These are phyloP conservation scores for Paramyrothecium sp. DNA, from an alignment of 2,329 filamentous ascomycete species.

Conservation along the genomic window DNA sequence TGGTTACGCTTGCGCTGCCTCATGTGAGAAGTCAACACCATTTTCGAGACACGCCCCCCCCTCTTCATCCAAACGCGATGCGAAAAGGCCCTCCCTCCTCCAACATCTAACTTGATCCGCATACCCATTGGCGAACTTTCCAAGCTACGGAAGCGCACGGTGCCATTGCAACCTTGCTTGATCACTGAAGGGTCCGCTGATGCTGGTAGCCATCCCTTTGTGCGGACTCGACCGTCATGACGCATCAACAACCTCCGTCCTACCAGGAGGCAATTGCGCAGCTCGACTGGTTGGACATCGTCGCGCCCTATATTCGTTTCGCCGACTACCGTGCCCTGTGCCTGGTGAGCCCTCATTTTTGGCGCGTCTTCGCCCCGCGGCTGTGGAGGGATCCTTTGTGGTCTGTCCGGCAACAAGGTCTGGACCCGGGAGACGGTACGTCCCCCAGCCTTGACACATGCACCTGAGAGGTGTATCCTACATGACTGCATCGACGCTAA, in stretches of 20 bases:
- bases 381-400: constrained; percentile 52
- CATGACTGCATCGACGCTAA: no score
- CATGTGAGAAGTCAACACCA: not conserved
- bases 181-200: no score
- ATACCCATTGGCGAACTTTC: not conserved
- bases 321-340: constrained; percentile 44
- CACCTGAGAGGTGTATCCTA: no score
- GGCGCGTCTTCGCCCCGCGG: constrained; percentile 46
- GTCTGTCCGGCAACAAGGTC: constrained; percentile 33
- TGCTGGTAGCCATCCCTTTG: no score
- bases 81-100: not conserved
- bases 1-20: no score
- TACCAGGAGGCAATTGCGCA: constrained; percentile 49
- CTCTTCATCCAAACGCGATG: no score
- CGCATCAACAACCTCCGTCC: constrained; percentile 39
- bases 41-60: not conserved
- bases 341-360: constrained; percentile 46
- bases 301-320: constrained; percentile 41
- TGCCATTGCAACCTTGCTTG: no score
- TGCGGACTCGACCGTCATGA: no score
- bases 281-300: constrained; percentile 48
- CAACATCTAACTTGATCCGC: not conserved
- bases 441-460: constrained; percentile 5
- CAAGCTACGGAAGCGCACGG: no score
- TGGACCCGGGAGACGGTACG: constrained; percentile 46